These are phyloP conservation scores for Trypanosoma avium DNA, from an alignment of 208 protist genomes.

Conservation along the genomic window DNA sequence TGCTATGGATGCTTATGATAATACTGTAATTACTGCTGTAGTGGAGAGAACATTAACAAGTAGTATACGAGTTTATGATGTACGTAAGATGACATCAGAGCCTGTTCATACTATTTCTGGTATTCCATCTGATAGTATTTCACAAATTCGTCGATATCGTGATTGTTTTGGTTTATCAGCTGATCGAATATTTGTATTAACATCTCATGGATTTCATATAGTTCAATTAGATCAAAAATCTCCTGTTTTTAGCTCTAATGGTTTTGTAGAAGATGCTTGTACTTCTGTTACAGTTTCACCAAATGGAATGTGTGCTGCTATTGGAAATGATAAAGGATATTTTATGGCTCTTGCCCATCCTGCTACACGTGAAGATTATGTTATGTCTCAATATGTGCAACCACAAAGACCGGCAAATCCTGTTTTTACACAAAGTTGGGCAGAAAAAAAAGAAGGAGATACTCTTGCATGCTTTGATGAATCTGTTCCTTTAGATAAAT, in stretches of 20 bases:
- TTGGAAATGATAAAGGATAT: conserved; percentile 86
- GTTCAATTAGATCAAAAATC: conserved; percentile 70
- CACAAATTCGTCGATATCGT: conserved; percentile 73
- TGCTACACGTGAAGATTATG: conserved; percentile 62
- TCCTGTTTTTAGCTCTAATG: conserved; percentile 57
- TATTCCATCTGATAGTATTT: conserved; percentile 67
- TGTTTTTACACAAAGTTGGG: conserved; percentile 67
- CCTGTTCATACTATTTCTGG: conserved; percentile 56
- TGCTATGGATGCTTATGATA: conserved; percentile 74
- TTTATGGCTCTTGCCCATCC: conserved; percentile 80
- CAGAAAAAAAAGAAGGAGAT: conserved; percentile 53
- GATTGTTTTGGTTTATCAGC: conserved; percentile 55
- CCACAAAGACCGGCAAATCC: conserved; percentile 49
- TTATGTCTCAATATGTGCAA: conserved; percentile 78
- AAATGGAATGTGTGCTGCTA: conserved; percentile 74
- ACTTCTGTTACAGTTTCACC: conserved; percentile 73
- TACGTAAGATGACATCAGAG: conserved; percentile 59
- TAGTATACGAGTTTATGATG: conserved; percentile 82
- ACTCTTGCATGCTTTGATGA: conserved; percentile 69
- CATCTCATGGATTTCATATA: conserved; percentile 74
- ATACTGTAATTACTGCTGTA: conserved; percentile 74
- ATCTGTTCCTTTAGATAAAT: conserved; percentile 31
- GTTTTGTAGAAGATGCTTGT: conserved; percentile 55
- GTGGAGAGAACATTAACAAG: conserved; percentile 66
- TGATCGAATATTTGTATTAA: conserved; percentile 72